phyloP scores from a whole-genome alignment of 2,329 filamentous ascomycete genomes.

The Exophiala aquamarina region DNA sequence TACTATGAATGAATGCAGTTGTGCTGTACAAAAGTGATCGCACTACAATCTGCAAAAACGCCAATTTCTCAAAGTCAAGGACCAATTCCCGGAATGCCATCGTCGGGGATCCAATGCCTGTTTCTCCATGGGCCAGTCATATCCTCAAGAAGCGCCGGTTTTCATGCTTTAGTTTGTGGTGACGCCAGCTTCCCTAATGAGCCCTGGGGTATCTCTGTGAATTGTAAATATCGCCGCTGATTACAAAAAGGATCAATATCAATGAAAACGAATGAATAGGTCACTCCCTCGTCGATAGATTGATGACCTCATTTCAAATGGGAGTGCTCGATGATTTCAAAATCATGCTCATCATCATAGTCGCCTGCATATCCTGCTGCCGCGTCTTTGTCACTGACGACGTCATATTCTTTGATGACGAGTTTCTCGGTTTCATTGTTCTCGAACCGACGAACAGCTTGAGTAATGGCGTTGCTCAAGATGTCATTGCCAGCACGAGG shows the following conservation, averaged over 20 bases:
- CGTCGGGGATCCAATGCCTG: slow-evolving; percentile 4
- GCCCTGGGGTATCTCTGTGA: slow-evolving; percentile 27
- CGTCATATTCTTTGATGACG: slow-evolving; percentile 60
- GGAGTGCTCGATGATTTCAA: slow-evolving; percentile 41
- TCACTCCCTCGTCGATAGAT: slow-evolving; percentile 8
- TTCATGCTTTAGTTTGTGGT: slow-evolving; percentile 10
- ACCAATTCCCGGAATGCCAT: slow-evolving; percentile 1
- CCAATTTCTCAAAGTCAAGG: not conserved
- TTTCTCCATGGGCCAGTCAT: slow-evolving; percentile 53
- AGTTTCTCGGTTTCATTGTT: slow-evolving; percentile 61
- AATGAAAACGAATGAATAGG: not conserved
- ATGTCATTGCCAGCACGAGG: slow-evolving; percentile 58
- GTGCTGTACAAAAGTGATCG: slow-evolving; percentile 1
- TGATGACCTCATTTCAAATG: slow-evolving; percentile 25
- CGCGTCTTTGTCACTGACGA: slow-evolving; percentile 40
- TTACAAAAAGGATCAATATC: slow-evolving; percentile 8
- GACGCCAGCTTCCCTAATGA: slow-evolving; percentile 30
- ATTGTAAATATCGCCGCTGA: slow-evolving; percentile 10
- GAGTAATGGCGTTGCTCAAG: slow-evolving; percentile 55
- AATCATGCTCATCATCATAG: slow-evolving; percentile 41
- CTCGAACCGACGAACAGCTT: slow-evolving; percentile 61
- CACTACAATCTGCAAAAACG: slow-evolving; percentile 3
- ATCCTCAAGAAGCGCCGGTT: slow-evolving; percentile 52
- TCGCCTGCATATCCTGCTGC: slow-evolving; percentile 36
- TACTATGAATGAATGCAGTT: slow-evolving; percentile 4